Conservation (phyloP, 768 basidiomycete genomes). For the Boletellus ananas region DNA sequence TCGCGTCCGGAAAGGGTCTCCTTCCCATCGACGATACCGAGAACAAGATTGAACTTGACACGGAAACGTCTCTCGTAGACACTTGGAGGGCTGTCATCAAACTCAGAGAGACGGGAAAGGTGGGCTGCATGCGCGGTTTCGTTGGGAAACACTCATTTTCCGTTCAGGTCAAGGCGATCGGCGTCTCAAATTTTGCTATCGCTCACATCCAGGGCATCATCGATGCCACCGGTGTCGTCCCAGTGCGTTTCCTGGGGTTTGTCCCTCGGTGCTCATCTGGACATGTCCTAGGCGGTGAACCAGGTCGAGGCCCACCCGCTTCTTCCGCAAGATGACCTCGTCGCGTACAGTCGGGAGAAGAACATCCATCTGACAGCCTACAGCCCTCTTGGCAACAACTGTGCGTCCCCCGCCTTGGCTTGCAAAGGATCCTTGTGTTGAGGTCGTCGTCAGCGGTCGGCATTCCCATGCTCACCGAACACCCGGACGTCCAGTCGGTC, state of each 20-base stretch:
- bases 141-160: not conserved
- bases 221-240: slow-evolving; percentile 66
- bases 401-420: slow-evolving; percentile 36
- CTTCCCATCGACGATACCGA: slow-evolving; percentile 45
- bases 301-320: slow-evolving; percentile 84
- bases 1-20: slow-evolving; percentile 46
- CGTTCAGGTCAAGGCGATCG: slow-evolving; percentile 58
- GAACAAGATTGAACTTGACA: slow-evolving; percentile 54
- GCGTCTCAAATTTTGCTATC: slow-evolving; percentile 80
- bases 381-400: slow-evolving; percentile 78
- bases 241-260: slow-evolving; percentile 39
- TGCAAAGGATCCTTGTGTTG: not conserved
- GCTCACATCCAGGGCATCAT: slow-evolving; percentile 64
- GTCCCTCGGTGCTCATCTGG: not conserved
- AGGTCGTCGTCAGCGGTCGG: slow-evolving; percentile 43
- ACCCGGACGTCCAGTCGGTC: slow-evolving; percentile 56
- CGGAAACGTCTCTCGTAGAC: slow-evolving; percentile 58
- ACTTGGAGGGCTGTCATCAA: slow-evolving; percentile 32
- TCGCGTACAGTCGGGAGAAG: slow-evolving; percentile 63
- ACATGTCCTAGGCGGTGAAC: slow-evolving; percentile 49
- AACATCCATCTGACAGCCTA: slow-evolving; percentile 70
- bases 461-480: slow-evolving; percentile 64
- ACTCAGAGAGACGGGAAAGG: slow-evolving; percentile 44
- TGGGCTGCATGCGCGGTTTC: slow-evolving; percentile 19
- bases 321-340: slow-evolving; percentile 70